Conservation (phyloP, 164 flowering plant species). For the Echeveria elegans region DNA sequence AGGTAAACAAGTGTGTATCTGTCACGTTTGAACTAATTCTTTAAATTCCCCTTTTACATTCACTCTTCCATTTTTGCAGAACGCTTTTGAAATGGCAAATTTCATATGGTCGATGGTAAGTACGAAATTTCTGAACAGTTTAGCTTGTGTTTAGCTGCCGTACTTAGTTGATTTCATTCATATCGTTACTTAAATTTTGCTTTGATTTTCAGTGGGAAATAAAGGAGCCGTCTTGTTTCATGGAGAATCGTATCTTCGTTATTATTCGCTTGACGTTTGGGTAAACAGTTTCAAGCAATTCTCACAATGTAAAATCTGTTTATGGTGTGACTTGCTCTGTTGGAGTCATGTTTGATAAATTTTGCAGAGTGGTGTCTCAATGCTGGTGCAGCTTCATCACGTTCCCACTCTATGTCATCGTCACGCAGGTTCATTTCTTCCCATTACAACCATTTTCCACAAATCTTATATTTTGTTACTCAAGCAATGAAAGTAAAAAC, state of each 20-base stretch:
- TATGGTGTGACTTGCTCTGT: too few relatives aligned
- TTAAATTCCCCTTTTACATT: background rate
- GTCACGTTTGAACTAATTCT: too few relatives aligned
- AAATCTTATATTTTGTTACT: background rate
- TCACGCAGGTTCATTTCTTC: conserved; percentile 54
- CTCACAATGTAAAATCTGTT: background rate
- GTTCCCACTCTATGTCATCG: conserved; percentile 72
- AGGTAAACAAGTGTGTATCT: conserved; percentile 33
- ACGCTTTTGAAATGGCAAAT: conserved; percentile 88
- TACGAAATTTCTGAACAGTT: background rate
- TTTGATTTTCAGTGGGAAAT: conserved; percentile 66
- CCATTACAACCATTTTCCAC: background rate
- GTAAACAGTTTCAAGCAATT: conserved; percentile 22
- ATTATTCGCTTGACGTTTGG: conserved; percentile 64
- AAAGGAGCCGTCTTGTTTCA: conserved; percentile 56
- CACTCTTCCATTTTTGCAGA: conserved; percentile 51
- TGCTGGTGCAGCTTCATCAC: conserved; percentile 85
- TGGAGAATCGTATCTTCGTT: conserved; percentile 40
- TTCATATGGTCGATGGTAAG: conserved; percentile 89
- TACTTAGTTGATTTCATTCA: background rate
- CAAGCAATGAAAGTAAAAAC: background rate
- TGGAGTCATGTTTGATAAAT: background rate
- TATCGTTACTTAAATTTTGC: background rate
- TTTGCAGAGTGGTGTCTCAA: conserved; percentile 25
- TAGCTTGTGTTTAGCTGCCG: background rate